Base-by-base conservation (phyloP, 2,329 filamentous ascomycete genomes). In the Xylariomycetidae sp. region DNA sequence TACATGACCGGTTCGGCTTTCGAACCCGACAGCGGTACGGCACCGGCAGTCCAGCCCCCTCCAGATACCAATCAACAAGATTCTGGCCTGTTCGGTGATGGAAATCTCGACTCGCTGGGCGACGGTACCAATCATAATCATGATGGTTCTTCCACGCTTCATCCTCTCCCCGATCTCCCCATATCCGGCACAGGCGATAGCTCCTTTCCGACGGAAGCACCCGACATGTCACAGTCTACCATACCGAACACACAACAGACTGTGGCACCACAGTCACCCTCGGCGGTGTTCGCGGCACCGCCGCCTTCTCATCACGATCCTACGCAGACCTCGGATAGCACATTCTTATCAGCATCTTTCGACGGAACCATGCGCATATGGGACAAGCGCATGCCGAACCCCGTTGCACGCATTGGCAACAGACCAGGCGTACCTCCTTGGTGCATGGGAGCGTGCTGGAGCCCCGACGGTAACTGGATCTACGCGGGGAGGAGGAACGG, bases 381-480 rank as follows among this genome's bases (percentile, higher is more conserved):
- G 90, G 94, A 98, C 53, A 71, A 82, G 3, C 80, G 92, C 14
- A 77, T 85, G 42, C 75, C 76, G 1, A 74, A 82, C 22, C 84
- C 90, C 0, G 72, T 95, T 2, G 88, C 92, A 3, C 79, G 82
- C 17, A 90, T 97, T 36, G 70, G 72, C 2, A 86, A 85, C 13
- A 71, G 80, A 9, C 76, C 79, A 9, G 80, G 80, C 13, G 85
- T 88, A 1, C 90, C 92, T 1, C 92, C 90, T 0, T 98, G 90
- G 90, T 97, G 90, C 60, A 96, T 95, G 80, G 89, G 87, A 46
- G 88, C 88, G 1, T 95, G 88, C 64, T 98, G 92, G 92, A 90
- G 85, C 34, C 88, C 88, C 0, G 86, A 96, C 56, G 92, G 92
- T 11, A 97, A 97, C 61, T 88, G 79, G 60, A 89, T 98, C 50